A percentile compares a stretch with the other conserved stretches of the same genome.
These are phyloP conservation scores for Suillus cothurnatus DNA, from an alignment of 768 basidiomycete species.

Conservation along the genomic window DNA sequence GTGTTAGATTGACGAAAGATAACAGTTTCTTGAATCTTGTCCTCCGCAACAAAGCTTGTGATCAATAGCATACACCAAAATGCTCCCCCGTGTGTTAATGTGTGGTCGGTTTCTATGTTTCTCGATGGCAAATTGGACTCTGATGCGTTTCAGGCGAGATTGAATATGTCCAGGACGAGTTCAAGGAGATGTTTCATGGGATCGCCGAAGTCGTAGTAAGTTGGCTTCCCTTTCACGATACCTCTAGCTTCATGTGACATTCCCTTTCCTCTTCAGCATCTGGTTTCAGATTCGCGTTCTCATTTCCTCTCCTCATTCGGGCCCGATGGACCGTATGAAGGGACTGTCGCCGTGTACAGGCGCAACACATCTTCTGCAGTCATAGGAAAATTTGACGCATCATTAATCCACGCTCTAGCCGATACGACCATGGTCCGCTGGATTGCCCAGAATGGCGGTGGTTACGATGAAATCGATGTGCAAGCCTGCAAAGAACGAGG, in stretches of 20 bases:
- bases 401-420: conserved; percentile 67
- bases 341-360: conserved; percentile 74
- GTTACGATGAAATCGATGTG: conserved; percentile 84
- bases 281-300: conserved; percentile 57
- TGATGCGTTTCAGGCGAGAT: conserved; percentile 49
- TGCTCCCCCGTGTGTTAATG: conserved; percentile 22
- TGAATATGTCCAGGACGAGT: conserved; percentile 76
- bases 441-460: conserved; percentile 88
- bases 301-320: conserved; percentile 65
- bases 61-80: neutral
- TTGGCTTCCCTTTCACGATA: conserved; percentile 14
- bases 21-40: neutral
- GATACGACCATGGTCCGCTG: conserved; percentile 57
- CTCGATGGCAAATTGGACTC: neutral
- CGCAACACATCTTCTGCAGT: conserved; percentile 62
- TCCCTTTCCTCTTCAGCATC: conserved; percentile 34
- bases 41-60: neutral
- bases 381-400: conserved; percentile 78
- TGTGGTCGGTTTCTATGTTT: conserved; percentile 21
- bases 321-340: conserved; percentile 68
- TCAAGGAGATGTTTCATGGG: conserved; percentile 56
- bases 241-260: conserved; percentile 1
- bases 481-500: conserved; percentile 68
- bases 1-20: conserved; percentile 1
- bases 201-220: conserved; percentile 76